A percentile compares a stretch with the other conserved stretches of the same genome.
phyloP scores from a whole-genome alignment of 345 rosid species.

The Boechera retrofracta region DNA sequence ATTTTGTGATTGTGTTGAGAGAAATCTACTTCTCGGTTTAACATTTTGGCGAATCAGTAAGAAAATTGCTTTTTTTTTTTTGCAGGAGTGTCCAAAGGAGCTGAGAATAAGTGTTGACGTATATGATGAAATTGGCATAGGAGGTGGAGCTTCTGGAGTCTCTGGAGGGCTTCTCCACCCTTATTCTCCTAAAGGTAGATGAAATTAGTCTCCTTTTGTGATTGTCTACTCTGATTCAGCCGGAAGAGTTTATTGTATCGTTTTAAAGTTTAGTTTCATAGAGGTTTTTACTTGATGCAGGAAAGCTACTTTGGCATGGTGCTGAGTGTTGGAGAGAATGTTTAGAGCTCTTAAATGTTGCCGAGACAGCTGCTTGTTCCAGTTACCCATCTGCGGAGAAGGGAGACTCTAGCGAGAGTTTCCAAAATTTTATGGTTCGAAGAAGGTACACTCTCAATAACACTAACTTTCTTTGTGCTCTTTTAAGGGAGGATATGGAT shows the following conservation, averaged over 20 bases:
- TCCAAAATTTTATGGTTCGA: constrained; percentile 56
- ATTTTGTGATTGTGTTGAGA: background rate
- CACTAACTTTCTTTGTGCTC: background rate
- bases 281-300: constrained; percentile 47
- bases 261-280: constrained; percentile 16
- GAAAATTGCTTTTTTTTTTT: background rate
- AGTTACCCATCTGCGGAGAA: constrained; percentile 37
- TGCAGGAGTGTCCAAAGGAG: constrained; percentile 66
- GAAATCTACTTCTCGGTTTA: background rate
- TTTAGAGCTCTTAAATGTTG: constrained; percentile 66
- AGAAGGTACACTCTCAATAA: constrained; percentile 60
- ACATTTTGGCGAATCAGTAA: background rate
- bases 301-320: constrained; percentile 85
- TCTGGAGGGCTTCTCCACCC: constrained; percentile 97
- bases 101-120: constrained; percentile 61
- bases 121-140: constrained; percentile 89
- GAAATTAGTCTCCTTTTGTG: background rate
- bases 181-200: constrained; percentile 88
- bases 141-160: constrained; percentile 95
- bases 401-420: constrained; percentile 40
- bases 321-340: constrained; percentile 88
- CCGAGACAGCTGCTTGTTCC: constrained; percentile 57
- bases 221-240: background rate
- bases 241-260: background rate
- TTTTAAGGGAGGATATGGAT: background rate